Evolutionary conservation across 306 rosid species (phyloP).

Genomic region (Echinosophora koreensis): DNA sequence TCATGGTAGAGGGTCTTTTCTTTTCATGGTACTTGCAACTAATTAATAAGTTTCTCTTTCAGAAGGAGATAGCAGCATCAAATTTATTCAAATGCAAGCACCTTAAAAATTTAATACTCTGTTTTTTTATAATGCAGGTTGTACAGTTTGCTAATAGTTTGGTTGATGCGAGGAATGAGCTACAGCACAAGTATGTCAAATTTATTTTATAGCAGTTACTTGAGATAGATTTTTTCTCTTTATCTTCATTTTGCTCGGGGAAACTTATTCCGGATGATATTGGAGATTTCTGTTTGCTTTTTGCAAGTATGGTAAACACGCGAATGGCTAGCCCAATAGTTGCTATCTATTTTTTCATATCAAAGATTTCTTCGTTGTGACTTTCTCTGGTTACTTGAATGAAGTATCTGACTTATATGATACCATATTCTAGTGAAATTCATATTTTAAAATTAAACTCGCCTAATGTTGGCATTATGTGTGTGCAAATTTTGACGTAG

Average conservation of each 20-base stretch:
- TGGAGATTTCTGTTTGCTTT: background rate
- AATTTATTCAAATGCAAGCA: conserved; percentile 13
- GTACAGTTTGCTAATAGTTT: conserved; percentile 82
- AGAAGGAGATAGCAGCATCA: conserved; percentile 25
- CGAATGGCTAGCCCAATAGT: background rate
- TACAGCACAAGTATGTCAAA: conserved; percentile 81
- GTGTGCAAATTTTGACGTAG: background rate
- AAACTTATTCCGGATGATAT: conserved; percentile 8
- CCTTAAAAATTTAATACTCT: conserved; percentile 19
- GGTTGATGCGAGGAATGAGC: conserved; percentile 76
- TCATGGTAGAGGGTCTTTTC: conserved; percentile 16
- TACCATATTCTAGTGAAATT: conserved; percentile 15
- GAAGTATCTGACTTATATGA: background rate
- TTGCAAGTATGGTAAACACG: background rate
- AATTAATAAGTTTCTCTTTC: background rate
- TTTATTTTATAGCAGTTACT: conserved; percentile 40
- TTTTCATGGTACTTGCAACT: conserved; percentile 17
- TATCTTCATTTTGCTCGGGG: background rate
- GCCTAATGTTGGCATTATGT: background rate
- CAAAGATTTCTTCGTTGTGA: conserved; percentile 1
- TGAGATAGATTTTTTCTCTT: background rate
- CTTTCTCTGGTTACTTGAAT: conserved; percentile 8
- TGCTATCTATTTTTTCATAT: background rate
- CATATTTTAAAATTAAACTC: background rate
- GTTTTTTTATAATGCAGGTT: conserved; percentile 65